These are phyloP conservation scores for Oenanthe sinensis DNA, from an alignment of 129 eudicot species.

Conservation along the genomic window DNA sequence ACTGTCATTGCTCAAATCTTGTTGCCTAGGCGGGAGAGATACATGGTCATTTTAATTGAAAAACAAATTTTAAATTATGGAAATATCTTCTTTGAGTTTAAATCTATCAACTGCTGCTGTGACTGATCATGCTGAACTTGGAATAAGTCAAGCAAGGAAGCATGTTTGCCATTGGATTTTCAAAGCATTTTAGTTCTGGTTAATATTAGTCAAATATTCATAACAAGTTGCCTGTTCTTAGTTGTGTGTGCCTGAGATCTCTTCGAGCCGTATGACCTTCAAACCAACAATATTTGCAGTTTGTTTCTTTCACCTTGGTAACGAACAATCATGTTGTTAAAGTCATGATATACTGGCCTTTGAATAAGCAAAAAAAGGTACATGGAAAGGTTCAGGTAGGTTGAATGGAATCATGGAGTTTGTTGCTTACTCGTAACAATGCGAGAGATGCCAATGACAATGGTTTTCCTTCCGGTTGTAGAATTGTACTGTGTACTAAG, in stretches of 20 bases:
- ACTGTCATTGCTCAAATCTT: background rate
- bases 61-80: no score
- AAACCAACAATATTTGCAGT: background rate
- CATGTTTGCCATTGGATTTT: no score
- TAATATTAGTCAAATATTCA: background rate
- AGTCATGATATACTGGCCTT: background rate
- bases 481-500: background rate
- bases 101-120: background rate
- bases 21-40: background rate
- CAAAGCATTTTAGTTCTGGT: background rate
- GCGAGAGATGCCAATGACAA: background rate
- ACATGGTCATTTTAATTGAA: background rate
- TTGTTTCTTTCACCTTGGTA: no score
- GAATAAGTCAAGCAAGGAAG: background rate
- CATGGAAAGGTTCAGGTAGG: background rate
- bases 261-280: background rate
- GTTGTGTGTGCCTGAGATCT: background rate
- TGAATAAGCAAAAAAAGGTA: background rate
- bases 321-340: no score
- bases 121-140: background rate
- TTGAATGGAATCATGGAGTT: background rate
- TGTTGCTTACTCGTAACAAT: background rate
- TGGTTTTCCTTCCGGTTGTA: background rate
- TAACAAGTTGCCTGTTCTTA: background rate
- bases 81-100: background rate